A percentile compares a stretch with the other conserved stretches of the same genome.
Evolutionary conservation across 306 rosid genomes (phyloP).

Genomic region (Glycyrrhiza uralensis): DNA sequence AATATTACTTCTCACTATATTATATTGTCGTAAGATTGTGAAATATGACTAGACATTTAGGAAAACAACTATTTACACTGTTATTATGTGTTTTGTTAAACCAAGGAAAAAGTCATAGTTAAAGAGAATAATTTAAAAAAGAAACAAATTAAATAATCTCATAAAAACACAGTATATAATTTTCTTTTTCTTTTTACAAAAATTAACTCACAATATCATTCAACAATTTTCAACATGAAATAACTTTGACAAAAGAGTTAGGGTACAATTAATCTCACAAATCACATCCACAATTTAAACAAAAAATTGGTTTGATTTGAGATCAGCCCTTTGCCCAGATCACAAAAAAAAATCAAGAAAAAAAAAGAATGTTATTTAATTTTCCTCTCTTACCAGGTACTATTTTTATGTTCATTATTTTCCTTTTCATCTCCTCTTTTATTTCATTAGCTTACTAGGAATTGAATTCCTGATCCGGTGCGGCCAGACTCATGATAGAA

Average conservation of each 20-base stretch:
- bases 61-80: too few species aligned
- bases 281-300: background rate
- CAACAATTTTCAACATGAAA: background rate
- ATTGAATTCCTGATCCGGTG: background rate
- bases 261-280: background rate
- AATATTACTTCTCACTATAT: too few species aligned
- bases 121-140: too few species aligned
- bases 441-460: background rate
- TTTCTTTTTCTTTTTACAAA: too few species aligned
- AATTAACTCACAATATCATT: too few species aligned
- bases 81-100: too few species aligned
- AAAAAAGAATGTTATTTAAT: background rate
- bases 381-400: background rate
- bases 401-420: background rate
- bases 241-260: background rate
- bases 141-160: too few species aligned
- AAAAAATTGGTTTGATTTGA: background rate
- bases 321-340: background rate
- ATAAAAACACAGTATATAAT: too few species aligned
- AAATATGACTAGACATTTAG: too few species aligned
- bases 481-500: conserved; percentile 1
- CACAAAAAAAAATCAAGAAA: background rate
- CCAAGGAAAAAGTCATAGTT: too few species aligned
- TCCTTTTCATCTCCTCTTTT: background rate
- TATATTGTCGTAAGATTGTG: too few species aligned